Base-by-base conservation (phyloP, 352 stramenopile species). In the Achlya hypogyna region DNA sequence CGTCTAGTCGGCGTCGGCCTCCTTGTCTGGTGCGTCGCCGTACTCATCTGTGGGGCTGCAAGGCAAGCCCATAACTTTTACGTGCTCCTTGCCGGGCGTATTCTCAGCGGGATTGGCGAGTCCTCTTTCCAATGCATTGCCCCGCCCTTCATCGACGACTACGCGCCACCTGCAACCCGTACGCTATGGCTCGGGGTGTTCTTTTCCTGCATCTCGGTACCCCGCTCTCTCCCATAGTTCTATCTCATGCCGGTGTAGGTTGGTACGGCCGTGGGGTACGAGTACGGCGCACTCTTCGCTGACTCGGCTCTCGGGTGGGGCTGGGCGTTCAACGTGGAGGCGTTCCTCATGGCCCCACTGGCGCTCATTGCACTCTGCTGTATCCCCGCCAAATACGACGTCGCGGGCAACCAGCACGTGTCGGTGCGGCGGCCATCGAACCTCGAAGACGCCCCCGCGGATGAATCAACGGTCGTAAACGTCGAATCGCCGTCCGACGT, bases 91-190 rank as follows among this genome's bases (percentile, higher is more conserved):
- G 54, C 96, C 22, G 88, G 82, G 42, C 78, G 95, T 23, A 72
- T 97, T 23, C 72, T 98, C 31, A 93, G 76, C 34, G 93, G 95
- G 31, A 82, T 96, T 18, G 86, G 86, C 25, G 93, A 98, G 73
- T 89, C 95, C 40, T 91, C 88, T 25, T 97, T 98, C 78, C 87
- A 97, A 66, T 92, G 89, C 49, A 91, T 96, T 14, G 90, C 93
- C 22, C 91, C 87, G 29, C 92, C 94, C 0, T 96, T 98, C 65
- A 98, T 98, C 72, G 87, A 98, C 63, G 81, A 90, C 68, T 78
- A 88, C 60, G 93, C 86, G 5, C 84, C 85, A 0, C 74, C 77
- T 3, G 43, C 77, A 0, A 79, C 77, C 28, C 77, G 82, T n/a
- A 89, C 91, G 29, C 70, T 96, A 35, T 98, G 89, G 75, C 75